Base-by-base conservation (phyloP, 768 basidiomycete species). In the Lactarius hatsudake region DNA sequence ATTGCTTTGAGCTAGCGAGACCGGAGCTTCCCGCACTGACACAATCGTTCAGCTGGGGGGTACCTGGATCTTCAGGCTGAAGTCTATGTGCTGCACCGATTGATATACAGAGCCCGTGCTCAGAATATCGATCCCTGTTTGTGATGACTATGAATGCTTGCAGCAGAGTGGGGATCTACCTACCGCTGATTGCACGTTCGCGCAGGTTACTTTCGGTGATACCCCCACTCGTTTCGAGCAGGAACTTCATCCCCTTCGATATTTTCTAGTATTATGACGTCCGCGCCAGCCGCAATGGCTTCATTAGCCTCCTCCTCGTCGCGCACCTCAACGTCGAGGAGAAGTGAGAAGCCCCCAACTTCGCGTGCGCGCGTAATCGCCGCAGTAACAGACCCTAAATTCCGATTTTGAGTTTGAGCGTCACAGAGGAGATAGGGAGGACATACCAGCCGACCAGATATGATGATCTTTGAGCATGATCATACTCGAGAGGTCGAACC, bases 251-350 rank as follows among this genome's bases (percentile, higher is more conserved):
- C 62, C 90, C 82, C 78, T 73, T 91, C 87, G 59, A 97, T 90
- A 76, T 97, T 96, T 74, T 98, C 95, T 28, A 97, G 85, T 94
- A 98, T 96, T 73, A 98, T 82, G 60, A 98, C 87, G 76, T 98
- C 93, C 34, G 94, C 95, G 4, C 97, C 97, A 7, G 96, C 96
- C 17, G 88, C 87, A 73, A 99, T 94, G 23, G 97, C 97, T 79
- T 98, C 95, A 73, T 96, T 89, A 15, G 95, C 97, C 76, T 97
- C 96, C 23, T 82, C 88, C 78, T 94, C 89, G 8, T 89, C 88
- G 51, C 86, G 83, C 32, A 96, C 96, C 77, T 99, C 97, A 36
- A 98, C 94, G 69, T 98, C 96, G 54, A 99, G 86, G 30, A 93
- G 86, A 58, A 95, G 80, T 65, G 88, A 90, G 80, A 98, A 98